Percentiles rank a stretch among this genome's conserved stretches.
phyloP scores from a whole-genome alignment of 2,329 filamentous ascomycete species.

The Penicillium sp. region DNA sequence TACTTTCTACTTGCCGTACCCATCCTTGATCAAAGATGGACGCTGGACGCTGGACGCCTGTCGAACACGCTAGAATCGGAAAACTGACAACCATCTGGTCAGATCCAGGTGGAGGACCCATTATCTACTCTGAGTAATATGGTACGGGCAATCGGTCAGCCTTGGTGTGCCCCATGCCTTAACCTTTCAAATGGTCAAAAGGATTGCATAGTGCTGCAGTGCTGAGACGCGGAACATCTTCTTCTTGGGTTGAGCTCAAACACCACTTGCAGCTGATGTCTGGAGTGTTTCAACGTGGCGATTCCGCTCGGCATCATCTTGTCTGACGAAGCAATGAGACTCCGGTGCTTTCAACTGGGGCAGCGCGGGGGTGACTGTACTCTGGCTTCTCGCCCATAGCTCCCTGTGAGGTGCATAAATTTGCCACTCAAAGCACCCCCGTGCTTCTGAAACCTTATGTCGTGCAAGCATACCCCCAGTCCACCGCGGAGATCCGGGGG shows the following conservation, averaged over 20 bases:
- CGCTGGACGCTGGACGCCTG: background rate
- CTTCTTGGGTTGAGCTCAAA: background rate
- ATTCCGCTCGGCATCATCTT: background rate
- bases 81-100: background rate
- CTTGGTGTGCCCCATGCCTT: background rate
- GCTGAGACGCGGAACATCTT: background rate
- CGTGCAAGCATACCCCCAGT: slow-evolving; percentile 16
- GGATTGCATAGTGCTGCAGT: background rate
- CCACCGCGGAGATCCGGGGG: slow-evolving; percentile 14
- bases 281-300: slow-evolving; percentile 7
- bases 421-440: slow-evolving; percentile 11
- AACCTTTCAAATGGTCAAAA: background rate
- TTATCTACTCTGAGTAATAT: slow-evolving; percentile 1
- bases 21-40: background rate
- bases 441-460: slow-evolving; percentile 17
- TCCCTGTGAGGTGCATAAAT: background rate
- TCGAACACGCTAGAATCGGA: background rate
- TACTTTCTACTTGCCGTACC: background rate
- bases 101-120: background rate
- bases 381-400: background rate
- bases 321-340: background rate
- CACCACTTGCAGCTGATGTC: slow-evolving; percentile 5
- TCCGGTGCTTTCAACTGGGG: background rate
- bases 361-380: background rate
- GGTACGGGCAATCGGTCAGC: slow-evolving; percentile 8